These are phyloP conservation scores for Blepharisma stoltei DNA, from an alignment of 73 alveolate genomes.

Conservation along the genomic window DNA sequence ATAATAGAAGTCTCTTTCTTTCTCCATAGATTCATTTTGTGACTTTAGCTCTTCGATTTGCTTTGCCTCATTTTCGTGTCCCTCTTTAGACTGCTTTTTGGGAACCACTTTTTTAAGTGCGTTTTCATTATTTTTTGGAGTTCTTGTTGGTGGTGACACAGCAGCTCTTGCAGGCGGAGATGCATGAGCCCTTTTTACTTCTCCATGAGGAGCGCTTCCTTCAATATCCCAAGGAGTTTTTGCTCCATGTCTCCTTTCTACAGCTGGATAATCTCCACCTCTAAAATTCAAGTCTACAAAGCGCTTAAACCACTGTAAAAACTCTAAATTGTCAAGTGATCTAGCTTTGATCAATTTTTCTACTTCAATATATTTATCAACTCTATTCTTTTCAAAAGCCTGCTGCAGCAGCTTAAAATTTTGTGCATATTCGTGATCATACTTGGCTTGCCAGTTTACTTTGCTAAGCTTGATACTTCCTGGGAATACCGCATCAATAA, in stretches of 20 bases:
- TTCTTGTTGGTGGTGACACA: slow-evolving; percentile 36
- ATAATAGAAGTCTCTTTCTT: slow-evolving; percentile 86
- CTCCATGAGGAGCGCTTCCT: slow-evolving; percentile 30
- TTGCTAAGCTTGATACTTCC: slow-evolving; percentile 77
- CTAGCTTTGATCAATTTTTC: slow-evolving; percentile 77
- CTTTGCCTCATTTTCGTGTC: slow-evolving; percentile 36
- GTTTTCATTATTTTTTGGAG: slow-evolving; percentile 37
- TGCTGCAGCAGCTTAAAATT: slow-evolving; percentile 85
- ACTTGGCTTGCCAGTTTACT: slow-evolving; percentile 90
- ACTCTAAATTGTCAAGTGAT: slow-evolving; percentile 88
- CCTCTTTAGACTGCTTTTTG: slow-evolving; percentile 37
- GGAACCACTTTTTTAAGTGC: slow-evolving; percentile 41
- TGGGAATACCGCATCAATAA: slow-evolving; percentile 84
- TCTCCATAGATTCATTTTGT: slow-evolving; percentile 69
- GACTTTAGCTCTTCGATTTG: slow-evolving; percentile 56
- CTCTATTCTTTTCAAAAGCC: slow-evolving; percentile 75
- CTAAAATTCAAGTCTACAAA: slow-evolving; percentile 71
- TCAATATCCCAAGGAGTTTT: slow-evolving; percentile 30
- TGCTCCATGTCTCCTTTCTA: slow-evolving; percentile 77
- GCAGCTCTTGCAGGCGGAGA: background rate
- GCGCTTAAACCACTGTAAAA: slow-evolving; percentile 90
- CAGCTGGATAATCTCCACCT: slow-evolving; percentile 70
- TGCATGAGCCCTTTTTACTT: slow-evolving; percentile 28
- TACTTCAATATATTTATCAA: slow-evolving; percentile 80
- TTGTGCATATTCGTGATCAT: slow-evolving; percentile 84